Base-by-base conservation (phyloP, 768 basidiomycete species). In the Termitomyces sp. region DNA sequence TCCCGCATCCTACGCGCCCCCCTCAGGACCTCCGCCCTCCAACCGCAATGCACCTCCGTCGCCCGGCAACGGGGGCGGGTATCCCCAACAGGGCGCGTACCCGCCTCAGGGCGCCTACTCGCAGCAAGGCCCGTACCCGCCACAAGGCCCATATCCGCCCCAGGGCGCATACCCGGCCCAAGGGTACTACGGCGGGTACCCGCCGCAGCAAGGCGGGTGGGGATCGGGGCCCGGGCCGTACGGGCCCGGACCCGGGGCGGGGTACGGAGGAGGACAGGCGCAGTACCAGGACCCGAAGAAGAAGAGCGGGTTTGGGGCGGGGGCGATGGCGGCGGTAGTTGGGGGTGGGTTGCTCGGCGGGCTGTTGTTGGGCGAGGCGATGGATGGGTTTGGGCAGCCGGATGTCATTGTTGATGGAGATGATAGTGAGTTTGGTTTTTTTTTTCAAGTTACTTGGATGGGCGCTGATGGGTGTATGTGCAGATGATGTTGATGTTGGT, bases 1-100 rank as follows among this genome's bases (percentile, higher is more conserved):
- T 3, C 74, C 81, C 5, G 69, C 73, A 28, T 70, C 79, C 2
- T 77, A 74, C 62, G 66, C 70, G 19, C 72, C 76, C 11, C 78
- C 76, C 9, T 51, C 69, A 0, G 76, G 77, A 19, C 73, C 80
- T 9, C 85, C 85, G 0, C 79, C 82, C 1, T 70, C 70, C 3
- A 59, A 67, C 23, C 69, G 71, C 61, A 70, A 69, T 44, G 61
- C 58, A 16, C 8, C 41, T 12, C 40, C 19, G 5, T 19, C 39
- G 66, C 4, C 46, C 7, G 12, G 12, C 47, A n/a, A 4, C 21
- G 32, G 6, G 30, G 71, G 6, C 37, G 71, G 67, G 10, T 66
- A 63, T 45, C 65, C 69, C 46, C 68, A 54, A 12, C 42, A 35
- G 34, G 16, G 35, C 16, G 16, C 35, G 1, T 37, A 37, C 35